phyloP scores from a whole-genome alignment of 2,329 filamentous ascomycete species.

The Aspergillus luchuensis region DNA sequence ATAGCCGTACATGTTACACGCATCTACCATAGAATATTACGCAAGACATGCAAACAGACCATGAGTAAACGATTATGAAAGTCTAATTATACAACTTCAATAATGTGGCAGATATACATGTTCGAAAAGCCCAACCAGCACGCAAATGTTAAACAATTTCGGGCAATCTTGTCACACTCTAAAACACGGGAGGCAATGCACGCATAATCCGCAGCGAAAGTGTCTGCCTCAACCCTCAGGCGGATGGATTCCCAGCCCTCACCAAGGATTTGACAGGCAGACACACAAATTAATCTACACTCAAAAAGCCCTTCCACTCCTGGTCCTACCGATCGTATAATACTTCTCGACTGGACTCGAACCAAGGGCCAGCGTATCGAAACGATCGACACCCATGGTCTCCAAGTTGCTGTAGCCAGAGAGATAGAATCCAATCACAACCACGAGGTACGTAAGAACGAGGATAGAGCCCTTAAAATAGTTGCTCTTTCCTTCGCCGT shows the following conservation, averaged over 20 bases:
- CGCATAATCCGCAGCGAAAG: background rate
- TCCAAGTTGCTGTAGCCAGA: slow-evolving; percentile 65
- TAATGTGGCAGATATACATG: background rate
- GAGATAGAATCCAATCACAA: slow-evolving; percentile 88
- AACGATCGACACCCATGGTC: slow-evolving; percentile 49
- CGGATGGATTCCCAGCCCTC: background rate
- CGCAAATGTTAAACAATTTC: background rate
- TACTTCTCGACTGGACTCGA: slow-evolving; percentile 37
- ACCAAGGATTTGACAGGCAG: slow-evolving; percentile 1
- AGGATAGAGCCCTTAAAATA: slow-evolving; percentile 99
- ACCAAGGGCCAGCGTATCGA: slow-evolving; percentile 50
- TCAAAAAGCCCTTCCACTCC: slow-evolving; percentile 40
- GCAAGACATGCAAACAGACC: background rate
- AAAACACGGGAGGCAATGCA: background rate
- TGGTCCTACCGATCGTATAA: slow-evolving; percentile 45
- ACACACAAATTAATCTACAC: background rate
- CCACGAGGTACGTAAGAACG: slow-evolving; percentile 87
- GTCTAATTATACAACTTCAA: background rate
- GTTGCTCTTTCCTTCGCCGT: slow-evolving; percentile 98
- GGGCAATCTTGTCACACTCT: background rate
- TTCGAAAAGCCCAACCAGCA: background rate
- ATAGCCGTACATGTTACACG: background rate
- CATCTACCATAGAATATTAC: too few relatives aligned
- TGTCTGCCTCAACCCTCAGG: background rate
- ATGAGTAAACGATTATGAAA: background rate